Evolutionary conservation across 2,329 filamentous ascomycete species (phyloP).

Genomic region (Chaetomium olivaceum): DNA sequence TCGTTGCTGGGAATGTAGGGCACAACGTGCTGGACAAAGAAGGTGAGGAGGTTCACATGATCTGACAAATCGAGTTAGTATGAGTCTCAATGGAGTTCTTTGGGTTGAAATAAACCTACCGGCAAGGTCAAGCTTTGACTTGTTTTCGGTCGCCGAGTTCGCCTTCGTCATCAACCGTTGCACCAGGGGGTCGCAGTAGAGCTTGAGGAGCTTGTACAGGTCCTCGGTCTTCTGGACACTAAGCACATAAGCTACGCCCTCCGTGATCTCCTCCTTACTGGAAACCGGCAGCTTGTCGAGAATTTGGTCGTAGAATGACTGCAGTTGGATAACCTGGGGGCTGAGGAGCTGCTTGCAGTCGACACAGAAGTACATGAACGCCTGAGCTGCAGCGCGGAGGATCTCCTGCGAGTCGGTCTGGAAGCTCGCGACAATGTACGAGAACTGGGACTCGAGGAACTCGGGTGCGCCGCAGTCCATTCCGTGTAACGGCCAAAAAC

Average conservation of each 20-base stretch:
- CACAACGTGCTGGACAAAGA: constrained; percentile 76
- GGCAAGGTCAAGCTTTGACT: constrained; percentile 81
- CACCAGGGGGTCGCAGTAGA: constrained; percentile 91
- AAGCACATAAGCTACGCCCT: constrained; percentile 90
- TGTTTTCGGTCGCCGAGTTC: constrained; percentile 78
- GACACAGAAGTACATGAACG: constrained; percentile 95
- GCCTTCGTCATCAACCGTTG: constrained; percentile 83
- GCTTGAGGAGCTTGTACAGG: constrained; percentile 81
- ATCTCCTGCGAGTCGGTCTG: constrained; percentile 87
- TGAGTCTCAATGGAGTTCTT: neutral
- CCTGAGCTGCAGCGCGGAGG: constrained; percentile 84
- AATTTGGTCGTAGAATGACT: constrained; percentile 88
- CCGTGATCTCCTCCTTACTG: constrained; percentile 94
- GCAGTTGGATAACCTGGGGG: constrained; percentile 79
- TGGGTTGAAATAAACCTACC: constrained; percentile 51
- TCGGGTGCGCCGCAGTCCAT: constrained; percentile 93
- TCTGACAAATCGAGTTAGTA: constrained; percentile 50
- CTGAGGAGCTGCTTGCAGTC: constrained; percentile 89
- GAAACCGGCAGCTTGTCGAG: constrained; percentile 80
- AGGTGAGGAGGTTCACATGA: constrained; percentile 86
- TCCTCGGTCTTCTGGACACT: constrained; percentile 80
- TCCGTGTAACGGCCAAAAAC: constrained; percentile 94
- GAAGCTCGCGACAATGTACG: constrained; percentile 94
- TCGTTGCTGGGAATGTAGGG: constrained; percentile 72
- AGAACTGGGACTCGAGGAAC: constrained; percentile 87